Conservation (phyloP, 2,329 filamentous ascomycete species). For the Anisogramma anomala region DNA sequence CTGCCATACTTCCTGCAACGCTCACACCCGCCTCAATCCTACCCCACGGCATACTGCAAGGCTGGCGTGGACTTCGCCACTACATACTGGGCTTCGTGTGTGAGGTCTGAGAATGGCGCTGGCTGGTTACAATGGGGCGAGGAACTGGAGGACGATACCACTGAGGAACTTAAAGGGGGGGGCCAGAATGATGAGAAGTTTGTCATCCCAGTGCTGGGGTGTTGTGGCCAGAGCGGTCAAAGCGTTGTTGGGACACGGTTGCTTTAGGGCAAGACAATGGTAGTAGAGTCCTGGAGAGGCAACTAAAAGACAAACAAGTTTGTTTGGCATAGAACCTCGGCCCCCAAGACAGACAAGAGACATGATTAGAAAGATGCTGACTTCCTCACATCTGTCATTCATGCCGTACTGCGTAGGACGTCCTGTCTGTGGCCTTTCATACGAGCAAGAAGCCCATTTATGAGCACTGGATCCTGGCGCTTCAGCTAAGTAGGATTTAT, state of each 20-base stretch:
- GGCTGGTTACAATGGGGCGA: background rate
- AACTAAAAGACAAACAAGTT: slow-evolving; percentile 11
- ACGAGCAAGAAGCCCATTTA: too few relatives aligned
- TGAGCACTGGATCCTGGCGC: too few relatives aligned
- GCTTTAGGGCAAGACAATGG: slow-evolving; percentile 9
- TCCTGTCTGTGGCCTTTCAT: too few relatives aligned
- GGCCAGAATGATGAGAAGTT: background rate
- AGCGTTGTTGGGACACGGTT: background rate
- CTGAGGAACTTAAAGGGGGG: background rate
- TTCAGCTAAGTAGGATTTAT: too few relatives aligned
- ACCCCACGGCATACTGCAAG: background rate
- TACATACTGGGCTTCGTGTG: background rate
- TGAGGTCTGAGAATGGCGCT: background rate
- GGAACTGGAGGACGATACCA: background rate
- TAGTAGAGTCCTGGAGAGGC: slow-evolving; percentile 13
- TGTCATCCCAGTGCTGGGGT: background rate
- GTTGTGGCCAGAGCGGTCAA: background rate
- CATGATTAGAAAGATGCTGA: slow-evolving; percentile 13
- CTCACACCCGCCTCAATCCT: background rate
- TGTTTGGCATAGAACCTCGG: slow-evolving; percentile 15
- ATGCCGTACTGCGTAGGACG: too few relatives aligned
- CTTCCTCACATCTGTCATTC: background rate
- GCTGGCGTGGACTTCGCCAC: slow-evolving; percentile 3
- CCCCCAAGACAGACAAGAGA: slow-evolving; percentile 14
- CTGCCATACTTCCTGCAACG: background rate